These are phyloP conservation scores for Trypanosomatidae sp. DNA, from an alignment of 208 protist genomes.

Conservation along the genomic window DNA sequence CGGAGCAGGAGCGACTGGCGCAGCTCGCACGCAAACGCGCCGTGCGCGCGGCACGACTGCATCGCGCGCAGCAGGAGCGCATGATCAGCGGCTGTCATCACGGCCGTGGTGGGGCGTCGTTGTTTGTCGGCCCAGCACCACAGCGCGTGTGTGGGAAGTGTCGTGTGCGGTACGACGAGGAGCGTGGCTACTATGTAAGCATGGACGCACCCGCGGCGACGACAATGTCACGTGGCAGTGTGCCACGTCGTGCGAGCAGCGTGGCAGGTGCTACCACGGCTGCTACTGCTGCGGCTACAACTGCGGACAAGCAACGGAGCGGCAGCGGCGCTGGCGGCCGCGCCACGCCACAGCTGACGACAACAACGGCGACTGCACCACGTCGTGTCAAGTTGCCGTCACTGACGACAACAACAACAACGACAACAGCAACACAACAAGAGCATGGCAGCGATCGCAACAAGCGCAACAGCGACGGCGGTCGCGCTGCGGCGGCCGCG, in stretches of 20 bases:
- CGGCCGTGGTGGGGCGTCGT: constrained; percentile 21
- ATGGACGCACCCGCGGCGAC: too few relatives aligned
- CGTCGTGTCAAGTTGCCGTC: too few relatives aligned
- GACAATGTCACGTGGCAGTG: background rate
- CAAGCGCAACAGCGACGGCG: too few relatives aligned
- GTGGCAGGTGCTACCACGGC: background rate
- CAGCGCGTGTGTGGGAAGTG: constrained; percentile 42
- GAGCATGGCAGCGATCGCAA: too few relatives aligned
- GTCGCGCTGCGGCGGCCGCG: too few relatives aligned
- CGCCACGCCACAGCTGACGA: too few relatives aligned
- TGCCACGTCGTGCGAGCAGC: background rate
- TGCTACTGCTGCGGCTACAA: background rate
- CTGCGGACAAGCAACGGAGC: constrained; percentile 21
- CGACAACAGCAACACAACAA: too few relatives aligned
- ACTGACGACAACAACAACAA: too few relatives aligned
- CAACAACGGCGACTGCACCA: too few relatives aligned
- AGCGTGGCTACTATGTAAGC: constrained; percentile 48
- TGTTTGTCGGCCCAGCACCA: constrained; percentile 31
- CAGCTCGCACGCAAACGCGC: constrained; percentile 7
- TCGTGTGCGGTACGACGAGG: constrained; percentile 50
- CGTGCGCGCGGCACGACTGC: constrained; percentile 15
- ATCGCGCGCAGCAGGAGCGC: constrained; percentile 27
- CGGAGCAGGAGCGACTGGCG: constrained; percentile 26
- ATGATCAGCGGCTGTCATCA: constrained; percentile 54
- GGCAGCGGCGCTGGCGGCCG: too few relatives aligned